A percentile compares a stretch with the other conserved stretches of the same genome.
Conservation (phyloP, 495 filamentous ascomycete genomes). For the Penicillium parvum region DNA sequence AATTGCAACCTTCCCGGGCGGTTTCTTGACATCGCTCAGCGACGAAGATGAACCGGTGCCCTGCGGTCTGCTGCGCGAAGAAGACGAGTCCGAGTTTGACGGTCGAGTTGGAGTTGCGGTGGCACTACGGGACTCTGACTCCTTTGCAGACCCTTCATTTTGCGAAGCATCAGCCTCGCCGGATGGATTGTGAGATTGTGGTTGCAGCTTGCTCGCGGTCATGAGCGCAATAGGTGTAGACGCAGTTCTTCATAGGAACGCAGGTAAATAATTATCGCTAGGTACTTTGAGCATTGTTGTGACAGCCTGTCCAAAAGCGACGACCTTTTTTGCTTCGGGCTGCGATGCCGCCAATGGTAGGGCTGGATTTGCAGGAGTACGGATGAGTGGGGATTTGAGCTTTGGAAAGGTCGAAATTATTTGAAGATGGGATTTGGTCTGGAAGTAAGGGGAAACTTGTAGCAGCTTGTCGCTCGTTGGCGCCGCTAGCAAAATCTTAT, state of each 20-base stretch:
- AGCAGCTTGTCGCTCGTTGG: too few species aligned
- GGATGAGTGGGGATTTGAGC: slow-evolving; percentile 12
- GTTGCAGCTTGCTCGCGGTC: slow-evolving; percentile 11
- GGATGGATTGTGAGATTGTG: slow-evolving; percentile 2
- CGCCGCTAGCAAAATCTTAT: too few species aligned
- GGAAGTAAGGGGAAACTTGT: too few species aligned
- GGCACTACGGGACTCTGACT: slow-evolving; percentile 12
- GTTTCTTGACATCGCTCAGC: slow-evolving; percentile 4
- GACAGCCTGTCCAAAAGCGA: slow-evolving; percentile 9
- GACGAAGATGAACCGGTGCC: slow-evolving; percentile 4
- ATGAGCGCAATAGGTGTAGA: slow-evolving; percentile 9
- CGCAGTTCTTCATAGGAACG: slow-evolving; percentile 3
- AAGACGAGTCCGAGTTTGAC: slow-evolving; percentile 1
- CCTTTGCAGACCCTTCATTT: slow-evolving; percentile 5
- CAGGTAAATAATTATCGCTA: slow-evolving; percentile 5
- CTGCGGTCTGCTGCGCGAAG: slow-evolving; percentile 4
- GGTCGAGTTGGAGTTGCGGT: slow-evolving; percentile 12
- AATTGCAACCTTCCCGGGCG: slow-evolving; percentile 43
- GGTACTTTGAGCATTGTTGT: slow-evolving; percentile 1
- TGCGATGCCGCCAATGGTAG: slow-evolving; percentile 23
- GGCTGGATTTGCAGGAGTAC: slow-evolving; percentile 12
- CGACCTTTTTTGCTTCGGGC: slow-evolving; percentile 14
- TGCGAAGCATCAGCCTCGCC: slow-evolving; percentile 2
- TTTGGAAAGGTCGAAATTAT: too few species aligned
- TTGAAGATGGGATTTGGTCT: not conserved